Evolutionary conservation across 768 basidiomycete genomes (phyloP).

Genomic region (Termitomyces sp.): DNA sequence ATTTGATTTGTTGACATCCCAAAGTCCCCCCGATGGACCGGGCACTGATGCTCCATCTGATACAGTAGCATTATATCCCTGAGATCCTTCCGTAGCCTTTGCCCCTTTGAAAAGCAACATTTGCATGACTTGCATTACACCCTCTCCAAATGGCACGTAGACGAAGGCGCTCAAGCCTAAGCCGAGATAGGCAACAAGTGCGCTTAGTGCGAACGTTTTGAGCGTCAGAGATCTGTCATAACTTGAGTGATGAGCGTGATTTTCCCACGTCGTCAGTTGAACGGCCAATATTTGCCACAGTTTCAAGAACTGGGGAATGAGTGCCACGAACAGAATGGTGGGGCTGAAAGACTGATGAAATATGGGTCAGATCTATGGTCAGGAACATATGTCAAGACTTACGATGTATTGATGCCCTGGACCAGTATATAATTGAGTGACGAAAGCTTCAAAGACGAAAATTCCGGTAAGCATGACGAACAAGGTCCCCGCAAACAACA

Average conservation of each 20-base stretch:
- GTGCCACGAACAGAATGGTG: constrained; percentile 75
- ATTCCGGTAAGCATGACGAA: constrained; percentile 74
- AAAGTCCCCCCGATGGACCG: constrained; percentile 30
- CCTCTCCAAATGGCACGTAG: constrained; percentile 91
- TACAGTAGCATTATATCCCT: constrained; percentile 29
- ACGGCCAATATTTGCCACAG: constrained; percentile 70
- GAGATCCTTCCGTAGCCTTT: constrained; percentile 5
- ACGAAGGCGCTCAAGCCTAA: constrained; percentile 93
- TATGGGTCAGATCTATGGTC: neutral
- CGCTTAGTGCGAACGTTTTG: constrained; percentile 88
- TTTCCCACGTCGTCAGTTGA: constrained; percentile 85
- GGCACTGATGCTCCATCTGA: constrained; percentile 13
- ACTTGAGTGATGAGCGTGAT: constrained; percentile 78
- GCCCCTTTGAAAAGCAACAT: constrained; percentile 38
- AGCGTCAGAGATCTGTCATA: constrained; percentile 79
- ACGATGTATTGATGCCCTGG: constrained; percentile 80
- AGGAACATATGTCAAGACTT: constrained; percentile 27
- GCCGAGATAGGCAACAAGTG: constrained; percentile 88
- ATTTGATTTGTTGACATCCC: constrained; percentile 51
- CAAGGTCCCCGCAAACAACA: constrained; percentile 69
- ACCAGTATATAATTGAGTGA: constrained; percentile 85
- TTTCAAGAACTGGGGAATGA: constrained; percentile 79
- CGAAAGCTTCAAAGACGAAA: constrained; percentile 88
- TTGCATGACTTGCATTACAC: constrained; percentile 65
- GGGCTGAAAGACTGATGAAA: constrained; percentile 69